phyloP scores from a whole-genome alignment of 257 asterid genomes.

The Solanum bulbocastanum region DNA sequence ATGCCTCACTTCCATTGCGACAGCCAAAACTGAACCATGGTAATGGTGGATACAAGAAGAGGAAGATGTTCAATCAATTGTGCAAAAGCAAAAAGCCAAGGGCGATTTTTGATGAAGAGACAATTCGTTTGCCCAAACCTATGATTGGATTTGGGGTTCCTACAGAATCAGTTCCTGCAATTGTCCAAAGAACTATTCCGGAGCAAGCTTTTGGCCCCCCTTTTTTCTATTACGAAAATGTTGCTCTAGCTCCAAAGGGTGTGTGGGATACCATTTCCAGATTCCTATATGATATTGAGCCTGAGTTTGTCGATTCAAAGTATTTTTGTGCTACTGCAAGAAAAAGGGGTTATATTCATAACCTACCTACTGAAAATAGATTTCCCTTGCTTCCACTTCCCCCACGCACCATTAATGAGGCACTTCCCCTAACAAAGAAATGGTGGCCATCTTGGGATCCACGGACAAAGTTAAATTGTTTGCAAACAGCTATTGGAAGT shows the following conservation, averaged over 20 bases:
- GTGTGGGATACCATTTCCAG: background rate
- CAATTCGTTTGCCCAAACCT: background rate
- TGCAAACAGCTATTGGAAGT: background rate
- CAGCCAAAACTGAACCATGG: constrained; percentile 18
- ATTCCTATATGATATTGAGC: background rate
- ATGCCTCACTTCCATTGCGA: background rate
- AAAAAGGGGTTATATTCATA: background rate
- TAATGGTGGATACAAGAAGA: constrained; percentile 14
- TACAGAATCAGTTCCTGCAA: background rate
- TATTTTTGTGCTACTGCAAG: background rate
- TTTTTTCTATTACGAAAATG: background rate
- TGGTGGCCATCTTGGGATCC: constrained; percentile 1
- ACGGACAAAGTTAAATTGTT: background rate
- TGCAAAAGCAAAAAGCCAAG: background rate
- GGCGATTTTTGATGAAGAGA: background rate
- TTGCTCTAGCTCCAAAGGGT: background rate
- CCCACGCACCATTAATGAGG: background rate
- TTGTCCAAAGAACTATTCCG: background rate
- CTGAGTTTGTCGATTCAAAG: background rate
- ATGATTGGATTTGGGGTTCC: background rate
- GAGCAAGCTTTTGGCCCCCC: background rate
- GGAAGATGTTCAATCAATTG: constrained; percentile 3
- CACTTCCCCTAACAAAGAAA: background rate
- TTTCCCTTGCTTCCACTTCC: background rate
- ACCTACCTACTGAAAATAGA: background rate